These are phyloP conservation scores for Lichina pygmaea DNA, from an alignment of 495 filamentous ascomycete species.

Conservation along the genomic window DNA sequence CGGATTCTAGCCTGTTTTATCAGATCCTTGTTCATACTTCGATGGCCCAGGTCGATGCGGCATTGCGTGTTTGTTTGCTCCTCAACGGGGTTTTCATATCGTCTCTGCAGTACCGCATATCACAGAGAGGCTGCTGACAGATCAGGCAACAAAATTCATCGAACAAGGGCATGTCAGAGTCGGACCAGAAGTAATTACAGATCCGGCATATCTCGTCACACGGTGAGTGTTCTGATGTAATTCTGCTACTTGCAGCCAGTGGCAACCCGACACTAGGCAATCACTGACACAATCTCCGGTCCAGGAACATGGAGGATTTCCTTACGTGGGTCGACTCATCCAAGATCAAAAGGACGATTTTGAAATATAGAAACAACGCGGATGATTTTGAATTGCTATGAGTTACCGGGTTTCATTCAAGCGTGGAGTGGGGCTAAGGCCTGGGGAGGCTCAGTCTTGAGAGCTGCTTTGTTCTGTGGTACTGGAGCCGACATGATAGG, in stretches of 20 bases:
- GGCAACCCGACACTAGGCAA: not conserved
- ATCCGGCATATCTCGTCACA: constrained; percentile 53
- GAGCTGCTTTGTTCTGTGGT: no score
- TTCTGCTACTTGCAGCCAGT: not conserved
- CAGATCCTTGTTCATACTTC: no score
- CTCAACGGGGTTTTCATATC: no score
- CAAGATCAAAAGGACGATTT: constrained; percentile 88
- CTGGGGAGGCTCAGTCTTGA: no score
- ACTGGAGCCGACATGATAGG: no score
- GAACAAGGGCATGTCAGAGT: constrained; percentile 92
- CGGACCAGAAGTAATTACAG: constrained; percentile 70
- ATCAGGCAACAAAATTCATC: constrained; percentile 47
- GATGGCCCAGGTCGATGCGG: no score
- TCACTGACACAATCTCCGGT: no score
- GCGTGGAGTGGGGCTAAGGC: no score
- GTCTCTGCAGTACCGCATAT: no score
- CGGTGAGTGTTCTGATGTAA: constrained; percentile 10
- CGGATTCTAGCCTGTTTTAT: no score
- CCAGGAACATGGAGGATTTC: constrained; percentile 75
- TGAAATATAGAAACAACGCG: constrained; percentile 79
- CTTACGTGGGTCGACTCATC: constrained; percentile 89
- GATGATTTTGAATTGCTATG: constrained; percentile 88
- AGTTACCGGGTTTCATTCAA: not conserved
- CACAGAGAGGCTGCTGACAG: not conserved
- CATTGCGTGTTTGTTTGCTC: no score